Percentiles rank a stretch among this genome's conserved stretches.
Conservation (phyloP, 305 asterid species). For the Coffea humblotiana region DNA sequence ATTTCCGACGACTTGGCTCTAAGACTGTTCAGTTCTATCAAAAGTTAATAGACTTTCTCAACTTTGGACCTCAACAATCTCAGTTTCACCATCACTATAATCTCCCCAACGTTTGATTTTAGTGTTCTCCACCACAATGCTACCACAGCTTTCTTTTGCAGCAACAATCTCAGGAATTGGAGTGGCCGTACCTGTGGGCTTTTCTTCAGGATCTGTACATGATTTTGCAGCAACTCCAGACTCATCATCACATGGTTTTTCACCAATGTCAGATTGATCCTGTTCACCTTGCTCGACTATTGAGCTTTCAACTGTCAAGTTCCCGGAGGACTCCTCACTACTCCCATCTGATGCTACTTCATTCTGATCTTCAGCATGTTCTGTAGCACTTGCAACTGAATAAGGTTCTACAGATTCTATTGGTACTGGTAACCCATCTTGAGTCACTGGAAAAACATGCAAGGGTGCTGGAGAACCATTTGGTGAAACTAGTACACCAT, state of each 20-base stretch:
- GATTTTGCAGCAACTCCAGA: constrained; percentile 37
- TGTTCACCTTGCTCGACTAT: constrained; percentile 25
- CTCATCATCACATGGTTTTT: constrained; percentile 34
- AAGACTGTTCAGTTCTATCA: neutral
- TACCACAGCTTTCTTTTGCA: constrained; percentile 25
- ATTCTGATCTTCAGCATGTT: constrained; percentile 31
- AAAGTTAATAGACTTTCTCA: constrained; percentile 17
- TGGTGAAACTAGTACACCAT: constrained; percentile 35
- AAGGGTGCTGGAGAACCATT: constrained; percentile 32
- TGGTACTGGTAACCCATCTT: constrained; percentile 34
- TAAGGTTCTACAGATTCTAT: constrained; percentile 44
- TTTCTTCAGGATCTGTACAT: constrained; percentile 37
- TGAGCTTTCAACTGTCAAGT: constrained; percentile 22
- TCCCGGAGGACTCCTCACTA: constrained; percentile 26
- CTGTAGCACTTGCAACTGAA: constrained; percentile 40
- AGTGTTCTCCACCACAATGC: constrained; percentile 40
- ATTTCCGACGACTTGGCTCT: neutral
- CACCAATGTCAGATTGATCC: constrained; percentile 30
- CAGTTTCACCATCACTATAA: constrained; percentile 56
- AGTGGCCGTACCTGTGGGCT: constrained; percentile 22
- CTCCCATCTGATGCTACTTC: constrained; percentile 32
- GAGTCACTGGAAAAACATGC: constrained; percentile 29
- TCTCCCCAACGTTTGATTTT: constrained; percentile 58
- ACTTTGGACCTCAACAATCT: constrained; percentile 38
- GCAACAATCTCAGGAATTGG: constrained; percentile 27